Percentiles rank a stretch among this genome's conserved stretches.
Evolutionary conservation across 1,139 yeast genomes (phyloP).

Genomic region (Petasospora rhodanensis): DNA sequence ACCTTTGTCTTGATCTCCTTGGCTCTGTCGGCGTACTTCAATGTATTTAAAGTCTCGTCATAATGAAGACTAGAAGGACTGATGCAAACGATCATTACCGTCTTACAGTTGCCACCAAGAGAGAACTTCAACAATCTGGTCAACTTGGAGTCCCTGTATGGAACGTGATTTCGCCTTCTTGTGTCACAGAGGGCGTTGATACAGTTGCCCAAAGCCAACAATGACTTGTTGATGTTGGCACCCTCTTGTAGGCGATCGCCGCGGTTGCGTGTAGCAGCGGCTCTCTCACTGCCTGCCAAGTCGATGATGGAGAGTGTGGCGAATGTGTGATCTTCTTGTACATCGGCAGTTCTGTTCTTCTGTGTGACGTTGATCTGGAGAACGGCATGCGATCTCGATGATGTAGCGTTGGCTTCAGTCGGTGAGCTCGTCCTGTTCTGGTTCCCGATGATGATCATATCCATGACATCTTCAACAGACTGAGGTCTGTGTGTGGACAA

Average conservation of each 20-base stretch:
- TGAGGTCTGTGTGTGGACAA: slow-evolving; percentile 60
- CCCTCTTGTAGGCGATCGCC: slow-evolving; percentile 84
- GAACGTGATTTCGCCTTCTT: slow-evolving; percentile 66
- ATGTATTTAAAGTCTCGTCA: slow-evolving; percentile 86
- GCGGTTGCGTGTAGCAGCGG: slow-evolving; percentile 79
- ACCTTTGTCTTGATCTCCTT: slow-evolving; percentile 84
- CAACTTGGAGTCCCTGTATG: slow-evolving; percentile 84
- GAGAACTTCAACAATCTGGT: slow-evolving; percentile 84
- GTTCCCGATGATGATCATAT: slow-evolving; percentile 69
- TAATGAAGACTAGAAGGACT: slow-evolving; percentile 83
- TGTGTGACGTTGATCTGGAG: slow-evolving; percentile 74
- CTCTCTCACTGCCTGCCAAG: slow-evolving; percentile 92
- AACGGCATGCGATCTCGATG: slow-evolving; percentile 92
- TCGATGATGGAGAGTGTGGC: slow-evolving; percentile 86
- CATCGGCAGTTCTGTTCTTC: slow-evolving; percentile 54
- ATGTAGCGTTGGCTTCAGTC: slow-evolving; percentile 85
- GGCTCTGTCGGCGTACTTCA: slow-evolving; percentile 88
- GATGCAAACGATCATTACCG: slow-evolving; percentile 92
- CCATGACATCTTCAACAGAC: slow-evolving; percentile 76
- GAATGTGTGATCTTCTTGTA: slow-evolving; percentile 63
- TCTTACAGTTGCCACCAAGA: slow-evolving; percentile 91
- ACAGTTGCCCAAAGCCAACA: slow-evolving; percentile 88
- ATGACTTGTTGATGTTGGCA: slow-evolving; percentile 84
- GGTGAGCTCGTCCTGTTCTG: slow-evolving; percentile 76
- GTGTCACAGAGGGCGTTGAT: slow-evolving; percentile 87